Evolutionary conservation across 2,329 filamentous ascomycete species (phyloP), one percentile per base, ranked within the genome.

Genomic region (Fusarium tupiense): DNA sequence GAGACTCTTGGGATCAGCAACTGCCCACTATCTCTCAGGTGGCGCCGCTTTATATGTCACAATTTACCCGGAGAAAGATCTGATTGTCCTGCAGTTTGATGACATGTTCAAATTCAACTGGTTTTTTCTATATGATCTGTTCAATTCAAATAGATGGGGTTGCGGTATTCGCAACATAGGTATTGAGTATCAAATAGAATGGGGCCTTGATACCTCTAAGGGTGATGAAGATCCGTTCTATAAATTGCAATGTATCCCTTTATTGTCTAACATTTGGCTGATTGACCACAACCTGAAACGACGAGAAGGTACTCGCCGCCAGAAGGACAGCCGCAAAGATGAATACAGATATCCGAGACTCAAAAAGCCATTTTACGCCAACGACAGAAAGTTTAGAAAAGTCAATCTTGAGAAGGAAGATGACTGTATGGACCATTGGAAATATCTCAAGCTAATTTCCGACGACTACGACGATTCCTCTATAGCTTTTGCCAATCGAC

Each of bases 201-300:
- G 49, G 49, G 49, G 16, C 22, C 9, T 52, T 5, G 4, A 17
- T n/a, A 13, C 13, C 5, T 19, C 5, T 7, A 10, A 50, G 14
- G 8, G 6, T 16, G 14, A 17, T 6, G 3, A n/a, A 8, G 3
- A 8, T 43, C 8, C 6, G 8, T 1, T n/a, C 6, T 5, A 1
- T 31, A 12, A 12, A 31, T 31, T 31, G 26, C 7, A 29, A 8
- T 8, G 26, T 29, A 29, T 29, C 26, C 26, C 26, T 29, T 29
- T 29, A 29, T 29, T 8, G 26, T 8, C 26, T 8, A 29, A 29
- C 22, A 5, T 52, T 7, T 52, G 49, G 31, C 12, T 53, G 2
- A 24, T 53, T 8, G n/a, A 37, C 9, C 49, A 37, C n/a, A 53
- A 37, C 16, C 1, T 53, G 1, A 53, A 53, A 26, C n/a, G n/a